A percentile compares a stretch with the other conserved stretches of the same genome.
phyloP scores from a whole-genome alignment of 306 rosid genomes.

The Sesbania bispinosa region DNA sequence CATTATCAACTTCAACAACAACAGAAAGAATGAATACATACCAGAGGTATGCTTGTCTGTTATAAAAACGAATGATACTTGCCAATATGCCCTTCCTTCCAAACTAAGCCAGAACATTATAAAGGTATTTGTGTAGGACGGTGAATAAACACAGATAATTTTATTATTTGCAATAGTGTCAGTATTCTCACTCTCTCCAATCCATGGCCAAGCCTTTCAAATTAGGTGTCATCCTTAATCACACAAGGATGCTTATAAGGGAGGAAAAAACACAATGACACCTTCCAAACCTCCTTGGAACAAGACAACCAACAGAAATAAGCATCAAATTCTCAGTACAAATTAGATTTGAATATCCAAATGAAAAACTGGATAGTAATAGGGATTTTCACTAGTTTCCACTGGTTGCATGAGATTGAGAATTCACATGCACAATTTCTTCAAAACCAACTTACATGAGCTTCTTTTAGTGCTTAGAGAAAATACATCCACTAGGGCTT shows the following conservation, averaged over 20 bases:
- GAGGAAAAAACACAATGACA: background rate
- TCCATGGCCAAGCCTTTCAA: background rate
- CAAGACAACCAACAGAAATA: conserved; percentile 5
- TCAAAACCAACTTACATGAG: background rate
- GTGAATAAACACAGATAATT: background rate
- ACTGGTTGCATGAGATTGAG: background rate
- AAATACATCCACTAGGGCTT: background rate
- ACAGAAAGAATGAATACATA: background rate
- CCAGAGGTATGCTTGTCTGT: background rate
- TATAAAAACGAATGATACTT: background rate
- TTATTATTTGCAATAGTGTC: background rate
- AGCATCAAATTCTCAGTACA: background rate
- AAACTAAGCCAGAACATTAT: background rate
- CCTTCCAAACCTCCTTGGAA: background rate
- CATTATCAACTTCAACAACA: background rate
- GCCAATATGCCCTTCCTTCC: background rate
- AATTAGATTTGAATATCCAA: background rate
- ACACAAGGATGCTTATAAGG: background rate
- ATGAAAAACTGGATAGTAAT: background rate
- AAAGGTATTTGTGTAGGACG: background rate
- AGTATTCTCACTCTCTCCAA: background rate
- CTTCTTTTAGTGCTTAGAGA: background rate
- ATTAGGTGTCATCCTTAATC: background rate
- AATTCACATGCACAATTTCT: background rate
- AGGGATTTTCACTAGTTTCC: background rate